Conservation (phyloP, 2,329 filamentous ascomycete genomes). For the Calcarisporium arbuscula region DNA sequence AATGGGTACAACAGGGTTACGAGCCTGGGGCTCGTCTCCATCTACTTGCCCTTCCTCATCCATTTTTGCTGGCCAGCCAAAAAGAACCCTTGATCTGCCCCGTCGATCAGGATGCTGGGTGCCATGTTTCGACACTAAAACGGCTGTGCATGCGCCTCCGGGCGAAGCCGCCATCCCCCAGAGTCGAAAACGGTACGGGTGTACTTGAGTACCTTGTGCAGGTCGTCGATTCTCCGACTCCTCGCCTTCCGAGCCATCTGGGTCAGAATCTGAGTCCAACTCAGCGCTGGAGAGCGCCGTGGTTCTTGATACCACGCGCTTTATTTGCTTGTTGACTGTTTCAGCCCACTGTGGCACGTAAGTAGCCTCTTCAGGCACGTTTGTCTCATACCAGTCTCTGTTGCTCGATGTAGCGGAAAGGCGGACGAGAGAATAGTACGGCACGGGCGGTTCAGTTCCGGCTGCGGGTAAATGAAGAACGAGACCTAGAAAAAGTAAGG, state of each 20-base stretch:
- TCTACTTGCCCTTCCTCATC: conserved; percentile 10
- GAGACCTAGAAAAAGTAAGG: conserved; percentile 29
- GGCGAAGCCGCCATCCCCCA: conserved; percentile 49
- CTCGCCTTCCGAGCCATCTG: conserved; percentile 14
- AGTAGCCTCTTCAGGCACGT: conserved; percentile 24
- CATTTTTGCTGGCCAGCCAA: conserved; percentile 23
- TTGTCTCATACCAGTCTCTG: conserved; percentile 48
- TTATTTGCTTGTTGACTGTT: conserved; percentile 37
- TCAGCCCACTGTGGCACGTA: conserved; percentile 39
- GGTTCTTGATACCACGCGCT: conserved; percentile 37
- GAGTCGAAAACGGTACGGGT: conserved; percentile 43
- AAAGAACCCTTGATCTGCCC: conserved; percentile 29
- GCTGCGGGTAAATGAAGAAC: conserved; percentile 32
- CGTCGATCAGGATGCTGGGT: conserved; percentile 41
- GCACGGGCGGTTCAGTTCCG: conserved; percentile 21
- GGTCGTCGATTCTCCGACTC: conserved; percentile 10
- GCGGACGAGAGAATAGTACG: conserved; percentile 46
- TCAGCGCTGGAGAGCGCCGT: conserved; percentile 33
- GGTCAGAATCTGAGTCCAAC: conserved; percentile 18
- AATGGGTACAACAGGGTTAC: conserved; percentile 8
- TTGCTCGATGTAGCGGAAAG: conserved; percentile 46
- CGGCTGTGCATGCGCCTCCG: conserved; percentile 44
- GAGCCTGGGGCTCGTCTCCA: conserved; percentile 1
- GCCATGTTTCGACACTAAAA: conserved; percentile 42
- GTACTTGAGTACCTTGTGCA: conserved; percentile 26